Conservation (phyloP, 257 asterid species). For the Scutellaria barbata region DNA sequence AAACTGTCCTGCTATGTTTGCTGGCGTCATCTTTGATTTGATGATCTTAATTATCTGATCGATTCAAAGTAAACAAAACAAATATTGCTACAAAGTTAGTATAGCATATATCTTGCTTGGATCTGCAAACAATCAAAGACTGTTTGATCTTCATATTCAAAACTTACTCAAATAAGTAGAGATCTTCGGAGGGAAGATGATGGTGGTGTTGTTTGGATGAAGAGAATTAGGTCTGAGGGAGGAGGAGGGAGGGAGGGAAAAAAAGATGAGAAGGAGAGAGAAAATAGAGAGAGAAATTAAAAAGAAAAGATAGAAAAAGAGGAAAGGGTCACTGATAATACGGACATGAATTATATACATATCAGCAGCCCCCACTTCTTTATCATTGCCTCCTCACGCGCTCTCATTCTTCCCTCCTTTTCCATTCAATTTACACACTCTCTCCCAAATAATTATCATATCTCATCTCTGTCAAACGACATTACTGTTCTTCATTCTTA, state of each 20-base stretch:
- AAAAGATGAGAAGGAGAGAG: background rate
- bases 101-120: background rate
- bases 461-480: too few relatives aligned
- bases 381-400: slow-evolving; percentile 43
- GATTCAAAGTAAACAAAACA: too few relatives aligned
- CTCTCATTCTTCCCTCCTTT: slow-evolving; percentile 42
- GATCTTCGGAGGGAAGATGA: background rate
- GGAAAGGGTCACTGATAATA: slow-evolving; percentile 39
- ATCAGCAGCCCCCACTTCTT: slow-evolving; percentile 44
- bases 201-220: background rate
- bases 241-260: background rate
- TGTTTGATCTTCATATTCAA: too few relatives aligned
- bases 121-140: background rate
- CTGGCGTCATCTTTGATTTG: slow-evolving; percentile 54
- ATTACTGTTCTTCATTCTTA: too few relatives aligned
- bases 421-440: slow-evolving; percentile 31
- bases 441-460: background rate
- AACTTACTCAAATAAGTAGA: background rate
- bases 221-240: background rate
- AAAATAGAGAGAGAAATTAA: slow-evolving; percentile 4
- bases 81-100: too few relatives aligned
- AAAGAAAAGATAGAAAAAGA: slow-evolving; percentile 35
- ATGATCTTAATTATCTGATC: too few relatives aligned
- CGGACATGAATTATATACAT: slow-evolving; percentile 55
- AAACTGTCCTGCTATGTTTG: slow-evolving; percentile 59